Base-by-base conservation (phyloP, 2,329 filamentous ascomycete species). In the Dothistroma septosporum region DNA sequence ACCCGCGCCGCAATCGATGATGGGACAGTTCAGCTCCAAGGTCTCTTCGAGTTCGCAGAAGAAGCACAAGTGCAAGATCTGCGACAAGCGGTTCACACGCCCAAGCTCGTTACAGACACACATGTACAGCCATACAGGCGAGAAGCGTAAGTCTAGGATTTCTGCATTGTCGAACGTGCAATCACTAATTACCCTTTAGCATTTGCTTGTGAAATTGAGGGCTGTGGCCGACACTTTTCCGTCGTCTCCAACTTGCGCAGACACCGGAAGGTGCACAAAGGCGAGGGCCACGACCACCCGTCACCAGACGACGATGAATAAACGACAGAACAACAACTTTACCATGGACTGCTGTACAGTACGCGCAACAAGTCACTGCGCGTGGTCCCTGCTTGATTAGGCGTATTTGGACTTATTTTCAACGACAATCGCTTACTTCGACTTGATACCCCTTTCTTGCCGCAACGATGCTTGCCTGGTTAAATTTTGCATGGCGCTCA, bases 51-150 rank as follows among this genome's bases (percentile, higher is more conserved):
- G 91, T 78, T 94, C 93, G 10, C 92, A 97, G 75, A 97, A 97
- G 86, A 97, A 97, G 83, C 94, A 97, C 80, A 97, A 97, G 82
- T 97, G 93, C 85, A 97, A 96, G 79, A 90, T 97, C 62, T 97
- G 93, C 80, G 93, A 97, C 77, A 97, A 97, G 83, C 87, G 93
- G 48, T 97, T 97, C 76, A 97, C 93, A 1, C 85, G 93, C 58
- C 93, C 93, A 1, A 96, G 92, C 73, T 97, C 93, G 14, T 77
- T 97, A 44, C 93, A 97, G 75, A 97, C 93, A 33, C 93, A 97
- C 75, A 97, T 97, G 90, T 97, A 97, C 79, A 96, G 92, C 77
- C 93, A 97, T 74, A 97, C 93, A 59, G 93, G 93, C 74, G 93
- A 97, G 77, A 97, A 97, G 80, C 93, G 92, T 96, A 85, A 83